Conservation (phyloP, 352 stramenopile genomes). For the Globisporangium parvum region DNA sequence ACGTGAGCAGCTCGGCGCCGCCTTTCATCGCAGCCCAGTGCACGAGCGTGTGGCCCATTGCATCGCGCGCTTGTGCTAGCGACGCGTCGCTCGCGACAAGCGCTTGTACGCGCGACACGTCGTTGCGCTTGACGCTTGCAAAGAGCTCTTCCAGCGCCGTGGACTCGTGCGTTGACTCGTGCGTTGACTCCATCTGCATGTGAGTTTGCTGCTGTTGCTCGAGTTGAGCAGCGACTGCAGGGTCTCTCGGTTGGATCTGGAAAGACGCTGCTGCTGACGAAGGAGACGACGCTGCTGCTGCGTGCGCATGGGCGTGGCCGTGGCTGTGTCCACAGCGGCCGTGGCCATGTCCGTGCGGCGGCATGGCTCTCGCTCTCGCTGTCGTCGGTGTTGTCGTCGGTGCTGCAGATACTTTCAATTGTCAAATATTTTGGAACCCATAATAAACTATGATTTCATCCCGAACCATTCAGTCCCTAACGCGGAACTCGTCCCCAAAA, state of each 20-base stretch:
- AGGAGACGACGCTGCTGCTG: not conserved
- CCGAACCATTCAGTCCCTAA: too few relatives aligned
- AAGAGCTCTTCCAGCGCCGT: constrained; percentile 64
- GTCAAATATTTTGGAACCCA: too few relatives aligned
- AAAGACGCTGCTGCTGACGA: constrained; percentile 1
- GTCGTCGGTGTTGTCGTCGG: too few relatives aligned
- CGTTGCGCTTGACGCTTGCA: constrained; percentile 47
- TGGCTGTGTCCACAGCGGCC: constrained; percentile 6
- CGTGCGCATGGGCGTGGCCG: constrained; percentile 5
- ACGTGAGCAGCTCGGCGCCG: constrained; percentile 48
- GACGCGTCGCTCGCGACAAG: constrained; percentile 22
- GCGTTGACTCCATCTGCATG: too few relatives aligned
- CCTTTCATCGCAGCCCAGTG: constrained; percentile 69
- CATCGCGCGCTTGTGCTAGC: constrained; percentile 35
- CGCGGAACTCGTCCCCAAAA: too few relatives aligned
- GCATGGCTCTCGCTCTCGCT: not conserved
- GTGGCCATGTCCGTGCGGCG: constrained; percentile 7
- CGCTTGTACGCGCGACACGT: constrained; percentile 46
- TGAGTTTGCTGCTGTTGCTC: not conserved
- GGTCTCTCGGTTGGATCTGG: constrained; percentile 9
- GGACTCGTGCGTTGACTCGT: constrained; percentile 7
- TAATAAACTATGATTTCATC: too few relatives aligned
- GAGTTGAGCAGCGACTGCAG: not conserved
- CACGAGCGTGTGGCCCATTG: constrained; percentile 59
- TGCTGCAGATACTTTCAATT: too few relatives aligned